Base-by-base conservation (phyloP, 2,329 filamentous ascomycete species). In the Trichoderma gracile region DNA sequence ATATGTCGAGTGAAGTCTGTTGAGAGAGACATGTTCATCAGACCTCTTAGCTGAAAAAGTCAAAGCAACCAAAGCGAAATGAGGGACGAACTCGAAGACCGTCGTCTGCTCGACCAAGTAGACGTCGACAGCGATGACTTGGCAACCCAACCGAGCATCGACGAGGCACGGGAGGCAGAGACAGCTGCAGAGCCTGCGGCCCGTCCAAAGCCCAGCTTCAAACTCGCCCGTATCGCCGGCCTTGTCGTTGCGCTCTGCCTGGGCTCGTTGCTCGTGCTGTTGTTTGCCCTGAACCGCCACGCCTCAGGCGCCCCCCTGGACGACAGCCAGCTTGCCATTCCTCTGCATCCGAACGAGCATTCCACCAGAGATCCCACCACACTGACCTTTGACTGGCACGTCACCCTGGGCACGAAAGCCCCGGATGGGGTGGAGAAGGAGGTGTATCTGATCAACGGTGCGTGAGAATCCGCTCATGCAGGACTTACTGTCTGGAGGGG, bases 371-470 rank as follows among this genome's bases (percentile, higher is more conserved):
- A 58, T 25, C 63, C 67, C 12, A 64, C 58, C 19, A 68, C 68
- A 2, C 60, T 69, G 7, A 53, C 59, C 3, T 68, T 71, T 47
- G 52, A 68, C 17, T 71, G 69, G 69, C 68, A 68, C 50, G 54
- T 71, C 19, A 70, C 68, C 0, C n/a, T 63, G 15, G 69, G 65
- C 7, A 46, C 21, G 4, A 62, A 61, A 43, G 46, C 67, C 14
- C 70, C 70, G 4, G 70, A 71, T 19, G 69, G 69, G 1, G 71
- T 72, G 23, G 63, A 69, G 65, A 72, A 71, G 64, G 57, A 62
- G 33, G 69, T 72, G 3, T 72, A 71, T 56, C 68, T 71, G 8
- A 66, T 72, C 12, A 72, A 72, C 25, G 68, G 71, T 71, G 52
- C 4, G 65, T 45, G 38, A 19, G 45, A 33, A 14, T 14, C 25